Percentiles rank a stretch among this genome's conserved stretches.
Evolutionary conservation across 345 rosid genomes (phyloP).

Genomic region (Rhodomyrtus tomentosa): DNA sequence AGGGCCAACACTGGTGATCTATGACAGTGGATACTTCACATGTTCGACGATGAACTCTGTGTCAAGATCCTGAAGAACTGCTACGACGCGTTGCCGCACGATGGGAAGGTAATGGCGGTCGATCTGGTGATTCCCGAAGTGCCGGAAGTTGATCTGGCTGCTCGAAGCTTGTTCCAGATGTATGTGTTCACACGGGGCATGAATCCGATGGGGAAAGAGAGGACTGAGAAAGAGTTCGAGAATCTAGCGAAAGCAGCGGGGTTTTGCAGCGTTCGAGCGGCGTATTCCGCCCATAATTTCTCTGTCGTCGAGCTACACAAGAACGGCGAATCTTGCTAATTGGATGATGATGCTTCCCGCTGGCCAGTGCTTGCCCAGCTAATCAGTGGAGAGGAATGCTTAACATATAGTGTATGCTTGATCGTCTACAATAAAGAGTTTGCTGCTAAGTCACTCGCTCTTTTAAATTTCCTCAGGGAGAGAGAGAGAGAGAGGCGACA

Average conservation of each 20-base stretch:
- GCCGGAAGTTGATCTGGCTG: constrained; percentile 9
- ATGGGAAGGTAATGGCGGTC: constrained; percentile 32
- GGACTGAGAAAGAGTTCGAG: constrained; percentile 27
- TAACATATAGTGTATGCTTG: not conserved
- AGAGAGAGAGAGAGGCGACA: not conserved
- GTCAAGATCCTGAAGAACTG: constrained; percentile 35
- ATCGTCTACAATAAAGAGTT: not conserved
- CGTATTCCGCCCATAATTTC: constrained; percentile 21
- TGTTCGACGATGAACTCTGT: constrained; percentile 27
- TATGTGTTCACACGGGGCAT: constrained; percentile 23
- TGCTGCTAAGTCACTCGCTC: not conserved
- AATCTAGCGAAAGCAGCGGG: constrained; percentile 38
- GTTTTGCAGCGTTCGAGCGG: constrained; percentile 32
- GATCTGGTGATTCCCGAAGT: constrained; percentile 32
- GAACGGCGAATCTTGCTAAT: not conserved
- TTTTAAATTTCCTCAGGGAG: not conserved
- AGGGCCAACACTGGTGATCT: not conserved
- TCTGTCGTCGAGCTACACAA: constrained; percentile 32
- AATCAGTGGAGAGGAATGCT: not conserved
- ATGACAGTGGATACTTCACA: constrained; percentile 35
- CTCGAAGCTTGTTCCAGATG: constrained; percentile 20
- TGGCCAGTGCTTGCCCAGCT: not conserved
- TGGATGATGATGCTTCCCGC: not conserved
- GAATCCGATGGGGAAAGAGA: constrained; percentile 26
- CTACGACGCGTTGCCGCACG: constrained; percentile 21